Base-by-base conservation (phyloP, 805 yeast genomes). In the Alloascoidea hylecoeti region DNA sequence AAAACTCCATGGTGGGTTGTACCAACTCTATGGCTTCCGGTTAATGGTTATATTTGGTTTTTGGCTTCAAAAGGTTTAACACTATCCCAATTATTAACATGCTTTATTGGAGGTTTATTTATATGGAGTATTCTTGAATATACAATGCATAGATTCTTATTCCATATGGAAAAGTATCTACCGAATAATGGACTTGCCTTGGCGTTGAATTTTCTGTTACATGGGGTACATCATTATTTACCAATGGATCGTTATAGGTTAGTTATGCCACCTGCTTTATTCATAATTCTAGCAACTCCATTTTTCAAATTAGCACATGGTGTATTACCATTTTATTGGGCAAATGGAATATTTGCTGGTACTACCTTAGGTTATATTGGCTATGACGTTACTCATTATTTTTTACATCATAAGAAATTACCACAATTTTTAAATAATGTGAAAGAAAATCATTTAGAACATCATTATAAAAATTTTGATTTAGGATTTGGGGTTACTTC, bases 401-500 rank as follows among this genome's bases (percentile, higher is more conserved):
- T 83, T 51, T 63, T 92, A 53, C 98, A 92, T 56, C 98, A 92
- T 60, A 72, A 83, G 30, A 70, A 68, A 51, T 66, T 92, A 50
- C 98, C 98, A 16, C 50, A 62, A 33, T 80, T 66, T 53, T 63
- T 85, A 60, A 86, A 83, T 55, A 75, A 71, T 18, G 63, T 85
- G 52, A 92, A 92, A 60, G 83, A 80, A 37, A 78, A 85, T 55
- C 98, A 92, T 58, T 70, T 92, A 60, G 97, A 89, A 57, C 98
- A 92, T 60, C 98, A 92, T 56, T 92, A 92, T 67, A 88, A 89
- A 65, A 89, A 92, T 61, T 92, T 84, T 59, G 95, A 94, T 60
- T 63, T 88, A 49, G 98, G 97, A 1, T 92, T 88, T 49, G 98
- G 98, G 48, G 97, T 92, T 44, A 85, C 97, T 19, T 72, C 85